Evolutionary conservation across 1,284 basidiomycete genomes (phyloP), one percentile per base, ranked within the genome.

Genomic region (Heliocybe sulcata): DNA sequence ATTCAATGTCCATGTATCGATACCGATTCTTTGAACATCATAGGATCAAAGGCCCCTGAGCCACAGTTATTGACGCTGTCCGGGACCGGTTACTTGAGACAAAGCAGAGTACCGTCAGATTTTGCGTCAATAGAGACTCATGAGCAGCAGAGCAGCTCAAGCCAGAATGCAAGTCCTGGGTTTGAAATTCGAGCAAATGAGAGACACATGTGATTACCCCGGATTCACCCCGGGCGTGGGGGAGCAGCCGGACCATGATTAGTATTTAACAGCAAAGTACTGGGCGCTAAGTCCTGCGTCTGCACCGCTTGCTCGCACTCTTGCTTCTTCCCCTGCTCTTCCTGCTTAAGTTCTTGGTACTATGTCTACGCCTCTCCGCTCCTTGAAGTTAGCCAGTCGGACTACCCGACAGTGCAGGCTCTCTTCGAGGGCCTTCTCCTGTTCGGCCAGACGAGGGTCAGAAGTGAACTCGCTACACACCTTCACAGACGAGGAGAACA

Each of bases 401-500:
- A 3, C 16, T 42, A 16, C 38, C 6, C 4, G 38, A 20, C 38
- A 42, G 12, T 4, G 8, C 8, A 9, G 8, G 6, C 38, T 8
- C 4, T 6, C 38, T 6, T 16, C 38, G 8, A 42, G 38, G 16
- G 38, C 38, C n/a, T 42, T 42, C 38, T n/a, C 38, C 38, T 42
- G 38, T n/a, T 49, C 47, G 6, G 47, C 47, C 8, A 49, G 47
- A 3, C 23, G 23, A 22, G 27, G 10, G 16, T 25, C 47, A 25
- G 23, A 29, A 22, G 9, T 83, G 33, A 80, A 77, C 57, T 90
- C 89, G 0, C 73, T 96, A 25, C 85, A 87, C 66, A 81, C 80
- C 10, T 92, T 94, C 63, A 92, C 91, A 10, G 93, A 96, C 45
- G 94, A 98, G 66, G 94, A 98, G 71, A 74, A 87, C 57, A 90